phyloP scores from a whole-genome alignment of 345 rosid genomes.

The Psidium friedrichsthalianum region DNA sequence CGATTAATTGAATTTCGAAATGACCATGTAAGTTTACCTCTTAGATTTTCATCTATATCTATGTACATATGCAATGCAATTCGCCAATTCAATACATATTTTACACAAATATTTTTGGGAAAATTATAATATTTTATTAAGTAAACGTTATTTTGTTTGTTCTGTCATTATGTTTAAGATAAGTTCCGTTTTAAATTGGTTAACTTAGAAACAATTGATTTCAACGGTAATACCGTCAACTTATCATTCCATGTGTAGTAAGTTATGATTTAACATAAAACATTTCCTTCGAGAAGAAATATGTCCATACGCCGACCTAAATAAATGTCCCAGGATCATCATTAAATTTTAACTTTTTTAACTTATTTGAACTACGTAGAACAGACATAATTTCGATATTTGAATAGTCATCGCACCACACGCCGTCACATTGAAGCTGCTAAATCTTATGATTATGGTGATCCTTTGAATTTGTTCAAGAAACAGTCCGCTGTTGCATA shows the following conservation, averaged over 20 bases:
- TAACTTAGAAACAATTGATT: not conserved
- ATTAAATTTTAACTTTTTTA: not conserved
- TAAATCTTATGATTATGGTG: not conserved
- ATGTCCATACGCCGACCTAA: accelerated
- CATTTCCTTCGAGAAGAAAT: not conserved
- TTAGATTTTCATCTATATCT: not conserved
- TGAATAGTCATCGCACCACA: not conserved
- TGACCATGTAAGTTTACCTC: not conserved
- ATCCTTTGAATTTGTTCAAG: accelerated
- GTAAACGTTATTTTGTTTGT: not conserved
- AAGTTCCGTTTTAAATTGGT: accelerated
- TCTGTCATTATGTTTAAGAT: not conserved
- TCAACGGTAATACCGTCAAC: accelerated
- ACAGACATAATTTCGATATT: accelerated
- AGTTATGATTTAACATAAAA: not conserved
- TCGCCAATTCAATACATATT: not conserved
- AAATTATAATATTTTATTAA: not conserved
- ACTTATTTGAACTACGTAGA: not conserved
- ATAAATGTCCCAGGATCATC: not conserved
- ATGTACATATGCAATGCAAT: not conserved
- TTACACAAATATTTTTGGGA: not conserved
- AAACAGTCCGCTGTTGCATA: not conserved
- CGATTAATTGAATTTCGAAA: not conserved
- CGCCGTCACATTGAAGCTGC: not conserved
- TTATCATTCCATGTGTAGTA: not conserved